Conservation (phyloP, 768 basidiomycete species). For the Pulveroboletus frians region DNA sequence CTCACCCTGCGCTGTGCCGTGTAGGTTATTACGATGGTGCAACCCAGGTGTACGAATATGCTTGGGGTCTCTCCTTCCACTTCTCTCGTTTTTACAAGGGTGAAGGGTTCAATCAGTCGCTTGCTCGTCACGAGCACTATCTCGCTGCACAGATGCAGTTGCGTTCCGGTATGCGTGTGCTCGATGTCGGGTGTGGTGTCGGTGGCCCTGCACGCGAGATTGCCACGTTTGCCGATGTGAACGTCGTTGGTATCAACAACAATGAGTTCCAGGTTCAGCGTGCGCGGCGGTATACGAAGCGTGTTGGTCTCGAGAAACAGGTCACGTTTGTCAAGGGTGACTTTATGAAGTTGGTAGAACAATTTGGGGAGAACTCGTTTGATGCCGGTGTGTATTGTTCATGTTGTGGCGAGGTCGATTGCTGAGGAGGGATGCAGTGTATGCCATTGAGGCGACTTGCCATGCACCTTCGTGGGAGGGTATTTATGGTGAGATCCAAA, state of each 20-base stretch:
- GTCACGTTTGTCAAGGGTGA: slow-evolving; percentile 87
- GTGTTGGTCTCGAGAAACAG: slow-evolving; percentile 68
- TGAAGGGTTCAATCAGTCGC: slow-evolving; percentile 63
- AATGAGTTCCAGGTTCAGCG: slow-evolving; percentile 91
- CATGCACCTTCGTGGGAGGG: slow-evolving; percentile 96
- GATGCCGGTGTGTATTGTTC: slow-evolving; percentile 70
- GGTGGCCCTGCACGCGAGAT: slow-evolving; percentile 97
- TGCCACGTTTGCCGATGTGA: slow-evolving; percentile 80
- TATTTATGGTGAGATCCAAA: slow-evolving; percentile 88
- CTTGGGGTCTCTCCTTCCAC: slow-evolving; percentile 90
- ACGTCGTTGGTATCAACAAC: slow-evolving; percentile 88
- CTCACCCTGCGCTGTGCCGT: neutral
- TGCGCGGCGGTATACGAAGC: slow-evolving; percentile 77
- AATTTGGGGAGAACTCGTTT: slow-evolving; percentile 89
- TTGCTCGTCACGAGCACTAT: slow-evolving; percentile 95
- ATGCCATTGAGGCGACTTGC: slow-evolving; percentile 96
- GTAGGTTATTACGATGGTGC: slow-evolving; percentile 95
- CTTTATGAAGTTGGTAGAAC: slow-evolving; percentile 90
- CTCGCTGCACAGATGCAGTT: slow-evolving; percentile 83
- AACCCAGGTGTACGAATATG: slow-evolving; percentile 92
- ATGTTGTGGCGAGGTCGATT: neutral
- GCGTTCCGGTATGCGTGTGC: slow-evolving; percentile 87
- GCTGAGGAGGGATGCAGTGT: slow-evolving; percentile 47
- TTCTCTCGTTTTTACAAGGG: slow-evolving; percentile 97
- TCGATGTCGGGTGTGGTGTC: slow-evolving; percentile 98